phyloP scores from a whole-genome alignment of 73 alveolate genomes.

The Paramecium sonneborni region DNA sequence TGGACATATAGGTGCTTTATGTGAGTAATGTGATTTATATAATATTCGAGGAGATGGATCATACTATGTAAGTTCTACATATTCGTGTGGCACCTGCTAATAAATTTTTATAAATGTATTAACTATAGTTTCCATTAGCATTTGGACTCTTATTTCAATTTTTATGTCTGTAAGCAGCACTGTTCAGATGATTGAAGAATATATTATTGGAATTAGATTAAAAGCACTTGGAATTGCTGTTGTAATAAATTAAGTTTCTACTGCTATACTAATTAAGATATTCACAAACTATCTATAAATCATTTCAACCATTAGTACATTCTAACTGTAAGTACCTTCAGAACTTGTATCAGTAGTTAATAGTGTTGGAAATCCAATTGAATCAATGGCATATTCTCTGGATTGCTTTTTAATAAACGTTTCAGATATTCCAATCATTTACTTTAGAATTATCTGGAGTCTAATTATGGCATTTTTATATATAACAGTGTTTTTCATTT shows the following conservation, averaged over 20 bases:
- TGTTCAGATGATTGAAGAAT: constrained; percentile 15
- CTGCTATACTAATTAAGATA: constrained; percentile 5
- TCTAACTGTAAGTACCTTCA: constrained; percentile 9
- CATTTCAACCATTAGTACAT: not conserved
- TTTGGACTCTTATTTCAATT: constrained; percentile 11
- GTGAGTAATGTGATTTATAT: constrained; percentile 64
- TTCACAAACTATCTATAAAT: constrained; percentile 35
- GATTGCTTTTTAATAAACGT: not conserved
- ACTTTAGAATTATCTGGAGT: constrained; percentile 38
- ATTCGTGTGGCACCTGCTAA: constrained; percentile 31
- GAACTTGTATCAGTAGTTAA: not conserved
- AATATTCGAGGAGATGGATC: not conserved
- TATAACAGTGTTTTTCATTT: not conserved
- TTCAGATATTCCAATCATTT: not conserved
- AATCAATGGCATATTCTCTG: not conserved
- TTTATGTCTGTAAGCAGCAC: not conserved
- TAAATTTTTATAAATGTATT: not conserved
- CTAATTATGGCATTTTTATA: not conserved
- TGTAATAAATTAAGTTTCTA: not conserved
- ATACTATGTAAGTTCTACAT: not conserved
- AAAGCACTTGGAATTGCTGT: not conserved
- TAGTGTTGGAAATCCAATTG: constrained; percentile 32
- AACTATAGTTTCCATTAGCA: not conserved
- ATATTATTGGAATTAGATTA: not conserved
- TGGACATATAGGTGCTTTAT: constrained; percentile 56